phyloP scores from a whole-genome alignment of 2,329 filamentous ascomycete genomes.

The Triangularia verruculosa region DNA sequence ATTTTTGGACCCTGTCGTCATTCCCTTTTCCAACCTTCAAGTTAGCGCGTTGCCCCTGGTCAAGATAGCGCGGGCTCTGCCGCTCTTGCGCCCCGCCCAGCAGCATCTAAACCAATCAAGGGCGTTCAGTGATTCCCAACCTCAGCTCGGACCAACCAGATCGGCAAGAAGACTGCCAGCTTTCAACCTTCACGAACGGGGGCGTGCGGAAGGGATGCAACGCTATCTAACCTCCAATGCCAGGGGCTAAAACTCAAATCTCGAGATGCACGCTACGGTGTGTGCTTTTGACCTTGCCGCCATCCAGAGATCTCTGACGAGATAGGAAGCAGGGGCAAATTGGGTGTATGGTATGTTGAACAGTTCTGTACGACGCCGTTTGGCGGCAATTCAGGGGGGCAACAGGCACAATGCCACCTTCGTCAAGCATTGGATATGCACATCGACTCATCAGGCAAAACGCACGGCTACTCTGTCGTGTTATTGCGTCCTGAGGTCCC shows the following conservation, averaged over 20 bases:
- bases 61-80: constrained; percentile 2
- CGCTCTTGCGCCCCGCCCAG: not conserved
- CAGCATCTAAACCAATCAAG: not conserved
- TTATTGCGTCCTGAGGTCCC: not conserved
- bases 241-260: constrained; percentile 1
- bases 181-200: not conserved
- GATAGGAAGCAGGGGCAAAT: not conserved
- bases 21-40: not conserved
- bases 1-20: constrained; percentile 7
- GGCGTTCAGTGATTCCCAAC: not conserved
- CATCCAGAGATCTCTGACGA: not conserved
- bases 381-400: not conserved
- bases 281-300: not conserved
- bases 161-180: not conserved
- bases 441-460: not conserved
- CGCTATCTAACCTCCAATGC: constrained; percentile 1
- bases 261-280: not conserved
- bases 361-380: not conserved
- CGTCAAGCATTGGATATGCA: not conserved
- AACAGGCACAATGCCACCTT: not conserved
- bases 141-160: constrained; percentile 8
- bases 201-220: not conserved
- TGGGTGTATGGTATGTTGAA: not conserved
- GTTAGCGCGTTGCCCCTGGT: not conserved
- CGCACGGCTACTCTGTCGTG: not conserved